phyloP scores from a whole-genome alignment of 176 grass and related monocot genomes.

The Otatea glauca region DNA sequence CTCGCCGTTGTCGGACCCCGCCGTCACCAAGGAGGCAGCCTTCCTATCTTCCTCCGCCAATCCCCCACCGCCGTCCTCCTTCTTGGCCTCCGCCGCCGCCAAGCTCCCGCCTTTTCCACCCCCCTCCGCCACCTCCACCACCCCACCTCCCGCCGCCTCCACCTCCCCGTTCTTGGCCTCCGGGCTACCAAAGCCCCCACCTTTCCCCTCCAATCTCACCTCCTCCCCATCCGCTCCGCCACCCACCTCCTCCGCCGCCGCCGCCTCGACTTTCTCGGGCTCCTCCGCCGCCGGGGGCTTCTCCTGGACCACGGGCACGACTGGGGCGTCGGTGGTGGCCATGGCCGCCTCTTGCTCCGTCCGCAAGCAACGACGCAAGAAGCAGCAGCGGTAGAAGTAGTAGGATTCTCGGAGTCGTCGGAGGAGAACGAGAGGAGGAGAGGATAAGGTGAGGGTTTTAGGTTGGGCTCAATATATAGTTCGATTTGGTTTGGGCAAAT shows the following conservation, averaged over 20 bases:
- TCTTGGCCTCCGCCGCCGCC: neutral
- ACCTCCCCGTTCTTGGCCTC: slow-evolving; percentile 12
- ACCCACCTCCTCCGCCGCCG: slow-evolving; percentile 1
- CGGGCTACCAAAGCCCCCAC: neutral
- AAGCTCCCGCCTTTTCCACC: neutral
- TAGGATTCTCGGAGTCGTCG: slow-evolving; percentile 26
- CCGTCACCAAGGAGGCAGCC: neutral
- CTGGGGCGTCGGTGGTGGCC: slow-evolving; percentile 35
- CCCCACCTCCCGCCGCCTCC: neutral
- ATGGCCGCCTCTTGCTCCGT: slow-evolving; percentile 46
- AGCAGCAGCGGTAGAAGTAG: neutral
- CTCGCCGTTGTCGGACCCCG: slow-evolving; percentile 15
- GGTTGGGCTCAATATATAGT: slow-evolving; percentile 32
- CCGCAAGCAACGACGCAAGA: slow-evolving; percentile 35
- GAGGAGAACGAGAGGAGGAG: slow-evolving; percentile 16
- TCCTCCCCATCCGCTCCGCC: neutral
- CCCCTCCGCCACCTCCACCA: neutral
- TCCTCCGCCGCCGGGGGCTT: slow-evolving; percentile 1
- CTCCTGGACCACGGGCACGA: slow-evolving; percentile 21
- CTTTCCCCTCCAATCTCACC: slow-evolving; percentile 41
- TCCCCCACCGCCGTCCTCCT: neutral
- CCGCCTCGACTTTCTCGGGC: neutral
- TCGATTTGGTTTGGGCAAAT: slow-evolving; percentile 14
- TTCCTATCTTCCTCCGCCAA: neutral
- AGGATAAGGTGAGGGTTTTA: slow-evolving; percentile 62